Percentiles rank a stretch among this genome's conserved stretches.
These are phyloP conservation scores for Ambispora gerdemannii DNA, from an alignment of 192 early-diverging fungal species.

Conservation along the genomic window DNA sequence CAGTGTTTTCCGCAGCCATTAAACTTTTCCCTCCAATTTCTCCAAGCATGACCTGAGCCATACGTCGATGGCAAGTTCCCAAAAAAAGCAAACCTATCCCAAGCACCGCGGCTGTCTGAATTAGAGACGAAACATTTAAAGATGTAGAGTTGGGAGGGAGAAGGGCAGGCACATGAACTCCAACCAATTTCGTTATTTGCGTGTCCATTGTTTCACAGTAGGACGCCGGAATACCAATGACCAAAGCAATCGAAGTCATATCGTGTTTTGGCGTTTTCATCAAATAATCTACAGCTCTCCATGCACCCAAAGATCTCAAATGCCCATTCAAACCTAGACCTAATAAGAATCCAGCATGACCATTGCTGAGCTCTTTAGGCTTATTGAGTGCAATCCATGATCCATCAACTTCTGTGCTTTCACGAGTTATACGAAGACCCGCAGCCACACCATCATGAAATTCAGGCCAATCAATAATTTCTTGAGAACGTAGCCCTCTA, in stretches of 20 bases:
- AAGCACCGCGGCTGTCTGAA: constrained; percentile 67
- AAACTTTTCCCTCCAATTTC: constrained; percentile 52
- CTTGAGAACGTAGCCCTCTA: constrained; percentile 35
- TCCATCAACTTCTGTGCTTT: constrained; percentile 52
- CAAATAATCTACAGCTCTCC: constrained; percentile 62
- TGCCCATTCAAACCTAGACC: constrained; percentile 80
- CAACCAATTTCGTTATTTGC: constrained; percentile 63
- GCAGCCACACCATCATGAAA: constrained; percentile 88
- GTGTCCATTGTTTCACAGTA: constrained; percentile 64
- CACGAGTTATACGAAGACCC: constrained; percentile 63
- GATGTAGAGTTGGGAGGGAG: constrained; percentile 57
- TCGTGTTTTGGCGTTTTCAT: constrained; percentile 57
- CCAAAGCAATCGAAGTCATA: constrained; percentile 65
- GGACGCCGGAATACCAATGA: constrained; percentile 73
- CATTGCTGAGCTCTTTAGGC: constrained; percentile 48
- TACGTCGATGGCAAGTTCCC: constrained; percentile 62
- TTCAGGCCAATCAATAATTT: constrained; percentile 69
- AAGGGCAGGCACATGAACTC: constrained; percentile 73
- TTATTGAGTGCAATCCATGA: constrained; percentile 83
- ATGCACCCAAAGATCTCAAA: constrained; percentile 60
- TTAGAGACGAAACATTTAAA: constrained; percentile 61
- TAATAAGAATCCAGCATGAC: constrained; percentile 79
- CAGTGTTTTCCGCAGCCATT: constrained; percentile 23
- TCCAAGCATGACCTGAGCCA: constrained; percentile 69
- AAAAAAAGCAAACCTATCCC: constrained; percentile 77